Conservation (phyloP, 257 asterid species). For the Solanum sejunctum region DNA sequence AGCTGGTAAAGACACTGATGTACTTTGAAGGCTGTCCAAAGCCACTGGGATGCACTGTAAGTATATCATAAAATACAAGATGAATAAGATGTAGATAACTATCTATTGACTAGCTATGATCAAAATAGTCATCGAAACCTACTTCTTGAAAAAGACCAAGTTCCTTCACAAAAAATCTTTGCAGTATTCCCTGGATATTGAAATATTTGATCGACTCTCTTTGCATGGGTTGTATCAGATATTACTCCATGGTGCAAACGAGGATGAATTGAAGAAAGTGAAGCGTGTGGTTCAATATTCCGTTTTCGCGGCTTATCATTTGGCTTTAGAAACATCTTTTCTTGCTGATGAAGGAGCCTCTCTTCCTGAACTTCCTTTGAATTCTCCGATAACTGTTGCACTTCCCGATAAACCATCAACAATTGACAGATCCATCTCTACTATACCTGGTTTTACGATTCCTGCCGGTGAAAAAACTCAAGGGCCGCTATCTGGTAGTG, state of each 20-base stretch:
- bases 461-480: slow-evolving; percentile 28
- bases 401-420: slow-evolving; percentile 63
- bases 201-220: background rate
- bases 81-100: background rate
- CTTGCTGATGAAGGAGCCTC: slow-evolving; percentile 99
- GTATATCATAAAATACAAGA: slow-evolving; percentile 11
- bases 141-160: background rate
- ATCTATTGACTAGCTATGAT: background rate
- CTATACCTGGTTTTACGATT: slow-evolving; percentile 45
- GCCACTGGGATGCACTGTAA: slow-evolving; percentile 94
- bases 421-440: slow-evolving; percentile 73
- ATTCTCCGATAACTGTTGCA: slow-evolving; percentile 62
- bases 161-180: background rate
- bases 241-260: slow-evolving; percentile 83
- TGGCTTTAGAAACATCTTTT: slow-evolving; percentile 93
- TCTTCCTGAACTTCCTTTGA: slow-evolving; percentile 62
- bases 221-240: slow-evolving; percentile 39
- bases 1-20: slow-evolving; percentile 77
- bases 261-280: slow-evolving; percentile 87
- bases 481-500: slow-evolving; percentile 36
- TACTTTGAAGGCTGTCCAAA: slow-evolving; percentile 94
- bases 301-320: slow-evolving; percentile 91
- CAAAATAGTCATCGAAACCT: background rate
- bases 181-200: background rate
- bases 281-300: slow-evolving; percentile 92